Evolutionary conservation across 164 flowering plant species (phyloP), one percentile per base, ranked within the genome.

Genomic region (Umbellularia californica): DNA sequence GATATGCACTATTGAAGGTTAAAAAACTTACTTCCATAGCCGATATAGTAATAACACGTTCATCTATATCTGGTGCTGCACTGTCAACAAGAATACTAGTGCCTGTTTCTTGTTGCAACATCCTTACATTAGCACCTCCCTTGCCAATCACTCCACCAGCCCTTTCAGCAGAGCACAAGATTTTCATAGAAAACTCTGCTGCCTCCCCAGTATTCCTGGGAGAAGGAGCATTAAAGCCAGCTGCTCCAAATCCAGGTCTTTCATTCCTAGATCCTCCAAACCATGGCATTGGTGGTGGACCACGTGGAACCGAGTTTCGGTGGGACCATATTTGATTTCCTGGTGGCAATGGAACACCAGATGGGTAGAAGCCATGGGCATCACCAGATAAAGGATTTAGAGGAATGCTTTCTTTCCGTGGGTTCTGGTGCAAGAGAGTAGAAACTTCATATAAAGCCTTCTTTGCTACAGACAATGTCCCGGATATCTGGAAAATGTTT

Each of bases 131-230:
- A 71, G 63, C 71, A 60, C 96, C 96, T 60, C 92, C 92, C 79
- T 85, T 91, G 25, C 96, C 96, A 81, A 91, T 91, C 20, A 91
- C 90, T n/a, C 84, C 84, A 51, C 92, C 91, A 80, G 90, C 86
- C 76, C 83, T 91, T 30, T 71, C 89, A 82, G 84, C 74, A 20
- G 89, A 81, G 77, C 93, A 91, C 79, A 91, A 77, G 72, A 91
- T 84, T 78, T 90, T 87, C 87, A 91, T 82, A 14, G 83, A 81
- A 74, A 91, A 91, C 74, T 89, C 92, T 75, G 76, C 85, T 71
- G 84, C 72, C 24, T 82, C 88, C 70, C 74, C 85, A 75, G 74
- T 76, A 69, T 77, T 79, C 58, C 78, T 76, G 68, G 82, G 75
- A 65, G 84, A 81, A 79, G 51, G 72, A 68, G 72, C 81, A 79